A percentile compares a stretch with the other conserved stretches of the same genome.
Evolutionary conservation across 2,329 filamentous ascomycete genomes (phyloP).

Genomic region (Xylariaceae sp.): DNA sequence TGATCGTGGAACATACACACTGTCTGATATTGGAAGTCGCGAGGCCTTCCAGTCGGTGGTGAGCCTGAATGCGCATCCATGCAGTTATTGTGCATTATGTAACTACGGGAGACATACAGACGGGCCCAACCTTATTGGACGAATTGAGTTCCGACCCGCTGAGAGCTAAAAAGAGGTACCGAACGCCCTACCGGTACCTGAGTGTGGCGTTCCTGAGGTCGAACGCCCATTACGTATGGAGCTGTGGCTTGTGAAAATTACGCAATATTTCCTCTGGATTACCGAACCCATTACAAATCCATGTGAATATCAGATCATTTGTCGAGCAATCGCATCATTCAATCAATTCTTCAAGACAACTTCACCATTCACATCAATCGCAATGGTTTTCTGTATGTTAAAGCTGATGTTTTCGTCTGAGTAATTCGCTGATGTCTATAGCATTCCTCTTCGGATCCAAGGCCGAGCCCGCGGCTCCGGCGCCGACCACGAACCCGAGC

Average conservation of each 20-base stretch:
- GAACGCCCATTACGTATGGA: neutral
- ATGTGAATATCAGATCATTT: neutral
- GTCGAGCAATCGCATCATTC: neutral
- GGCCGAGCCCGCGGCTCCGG: slow-evolving; percentile 24
- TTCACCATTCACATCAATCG: neutral
- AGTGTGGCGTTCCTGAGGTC: neutral
- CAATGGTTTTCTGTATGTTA: slow-evolving; percentile 23
- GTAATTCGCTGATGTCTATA: slow-evolving; percentile 19
- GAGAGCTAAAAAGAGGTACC: no score
- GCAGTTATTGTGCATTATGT: neutral
- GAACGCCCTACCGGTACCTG: neutral
- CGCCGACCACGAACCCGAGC: slow-evolving; percentile 13
- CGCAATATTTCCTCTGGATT: neutral
- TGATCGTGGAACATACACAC: no score
- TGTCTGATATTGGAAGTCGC: no score
- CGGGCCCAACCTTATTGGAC: no score
- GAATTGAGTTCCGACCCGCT: no score
- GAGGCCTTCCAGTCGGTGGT: neutral
- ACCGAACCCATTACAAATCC: slow-evolving; percentile 16
- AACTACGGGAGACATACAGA: neutral
- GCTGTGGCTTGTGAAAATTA: neutral
- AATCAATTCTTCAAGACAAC: neutral
- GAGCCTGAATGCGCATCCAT: neutral
- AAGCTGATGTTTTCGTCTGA: neutral
- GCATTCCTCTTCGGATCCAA: slow-evolving; percentile 26